Conservation (phyloP, 1,284 basidiomycete species). For the Ceratobasidium sp. region DNA sequence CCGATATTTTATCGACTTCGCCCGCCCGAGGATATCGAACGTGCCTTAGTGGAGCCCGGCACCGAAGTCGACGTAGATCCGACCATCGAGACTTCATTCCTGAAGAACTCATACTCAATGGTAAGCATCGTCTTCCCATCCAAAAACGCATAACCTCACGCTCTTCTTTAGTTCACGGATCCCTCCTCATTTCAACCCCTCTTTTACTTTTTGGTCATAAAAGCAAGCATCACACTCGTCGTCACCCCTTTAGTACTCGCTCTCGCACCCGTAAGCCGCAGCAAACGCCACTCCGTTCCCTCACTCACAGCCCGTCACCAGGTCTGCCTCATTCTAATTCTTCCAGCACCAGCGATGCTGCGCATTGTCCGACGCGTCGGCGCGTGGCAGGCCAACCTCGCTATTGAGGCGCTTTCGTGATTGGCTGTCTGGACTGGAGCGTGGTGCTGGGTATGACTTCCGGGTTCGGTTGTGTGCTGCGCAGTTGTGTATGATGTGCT, state of each 20-base stretch:
- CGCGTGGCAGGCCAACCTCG: conserved; percentile 81
- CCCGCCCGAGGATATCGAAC: conserved; percentile 53
- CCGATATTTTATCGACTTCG: conserved; percentile 75
- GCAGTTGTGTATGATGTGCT: conserved; percentile 9
- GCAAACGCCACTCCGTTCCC: neutral
- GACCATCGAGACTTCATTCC: conserved; percentile 68
- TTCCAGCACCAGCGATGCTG: conserved; percentile 73
- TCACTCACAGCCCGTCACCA: neutral
- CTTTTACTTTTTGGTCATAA: conserved; percentile 86
- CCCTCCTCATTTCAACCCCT: conserved; percentile 80
- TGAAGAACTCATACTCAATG: conserved; percentile 81
- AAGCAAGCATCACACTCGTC: conserved; percentile 78
- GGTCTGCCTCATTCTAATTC: conserved; percentile 62
- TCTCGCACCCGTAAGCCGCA: conserved; percentile 61
- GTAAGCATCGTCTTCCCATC: conserved; percentile 55
- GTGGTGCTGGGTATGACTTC: neutral
- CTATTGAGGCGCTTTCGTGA: conserved; percentile 73
- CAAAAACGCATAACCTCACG: neutral
- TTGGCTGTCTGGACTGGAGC: conserved; percentile 45
- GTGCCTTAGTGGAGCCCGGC: conserved; percentile 47
- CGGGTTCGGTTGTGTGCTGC: conserved; percentile 6
- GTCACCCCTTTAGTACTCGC: conserved; percentile 66
- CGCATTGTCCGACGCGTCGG: conserved; percentile 71
- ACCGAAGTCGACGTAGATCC: conserved; percentile 64
- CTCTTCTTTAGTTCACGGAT: conserved; percentile 72